Percentiles rank a stretch among this genome's conserved stretches.
Conservation (phyloP, 139 green algal species). For the Tetraselmis chui region DNA sequence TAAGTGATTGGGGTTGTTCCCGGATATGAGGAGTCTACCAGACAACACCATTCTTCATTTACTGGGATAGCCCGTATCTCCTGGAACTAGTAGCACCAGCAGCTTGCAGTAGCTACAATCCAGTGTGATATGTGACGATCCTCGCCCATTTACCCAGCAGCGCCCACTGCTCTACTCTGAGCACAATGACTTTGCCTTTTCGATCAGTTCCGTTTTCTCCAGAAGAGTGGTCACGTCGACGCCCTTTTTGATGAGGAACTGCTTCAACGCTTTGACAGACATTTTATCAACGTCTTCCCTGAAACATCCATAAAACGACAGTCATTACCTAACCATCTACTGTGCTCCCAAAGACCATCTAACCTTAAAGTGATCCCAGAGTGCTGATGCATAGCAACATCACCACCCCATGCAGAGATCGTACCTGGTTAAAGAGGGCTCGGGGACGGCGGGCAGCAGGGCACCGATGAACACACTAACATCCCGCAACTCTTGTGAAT, state of each 20-base stretch:
- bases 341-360: too few relatives aligned
- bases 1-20: too few relatives aligned
- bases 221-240: slow-evolving; percentile 10
- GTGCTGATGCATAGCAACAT: neutral
- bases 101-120: too few relatives aligned
- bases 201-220: slow-evolving; percentile 21
- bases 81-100: too few relatives aligned
- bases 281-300: slow-evolving; percentile 12
- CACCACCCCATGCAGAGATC: neutral
- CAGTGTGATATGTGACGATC: too few relatives aligned
- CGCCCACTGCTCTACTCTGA: too few relatives aligned
- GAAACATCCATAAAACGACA: neutral
- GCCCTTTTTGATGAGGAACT: slow-evolving; percentile 8
- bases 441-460: neutral
- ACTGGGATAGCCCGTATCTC: too few relatives aligned
- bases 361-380: neutral
- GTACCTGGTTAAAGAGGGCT: neutral
- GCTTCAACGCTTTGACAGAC: slow-evolving; percentile 12
- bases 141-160: too few relatives aligned
- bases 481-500: slow-evolving; percentile 29
- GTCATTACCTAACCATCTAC: too few relatives aligned
- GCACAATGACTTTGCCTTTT: neutral
- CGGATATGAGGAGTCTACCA: too few relatives aligned
- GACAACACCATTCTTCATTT: too few relatives aligned
- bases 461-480: slow-evolving; percentile 19